Conservation (phyloP, 164 flowering plant genomes). For the Kingdonia uniflora region DNA sequence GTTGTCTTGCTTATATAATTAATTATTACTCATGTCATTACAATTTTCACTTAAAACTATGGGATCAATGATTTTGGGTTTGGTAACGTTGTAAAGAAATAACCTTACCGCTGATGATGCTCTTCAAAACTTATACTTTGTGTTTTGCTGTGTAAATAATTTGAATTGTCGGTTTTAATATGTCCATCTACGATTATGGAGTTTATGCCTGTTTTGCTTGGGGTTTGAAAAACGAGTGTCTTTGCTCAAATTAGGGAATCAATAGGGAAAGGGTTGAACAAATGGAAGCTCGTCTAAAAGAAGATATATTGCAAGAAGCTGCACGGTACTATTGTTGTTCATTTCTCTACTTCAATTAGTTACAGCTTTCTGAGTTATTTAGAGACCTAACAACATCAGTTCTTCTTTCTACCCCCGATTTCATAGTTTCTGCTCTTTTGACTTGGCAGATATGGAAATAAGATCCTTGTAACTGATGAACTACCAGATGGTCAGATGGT, state of each 20-base stretch:
- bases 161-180: no score
- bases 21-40: no score
- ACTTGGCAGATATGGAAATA: slow-evolving; percentile 83
- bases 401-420: not conserved
- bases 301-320: slow-evolving; percentile 79
- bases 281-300: slow-evolving; percentile 90
- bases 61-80: no score
- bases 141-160: not conserved
- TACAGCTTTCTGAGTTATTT: no score
- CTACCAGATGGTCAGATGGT: slow-evolving; percentile 98
- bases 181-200: no score
- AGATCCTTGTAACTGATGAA: slow-evolving; percentile 99
- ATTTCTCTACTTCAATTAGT: not conserved
- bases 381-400: no score
- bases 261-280: slow-evolving; percentile 86
- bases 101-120: no score
- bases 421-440: slow-evolving; percentile 18
- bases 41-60: no score
- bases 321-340: slow-evolving; percentile 36
- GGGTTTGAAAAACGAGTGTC: slow-evolving; percentile 4
- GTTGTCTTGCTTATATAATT: no score
- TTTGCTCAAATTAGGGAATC: slow-evolving; percentile 52
- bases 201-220: not conserved
- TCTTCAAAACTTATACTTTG: not conserved
- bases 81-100: no score